phyloP scores from a whole-genome alignment of 2,329 filamentous ascomycete genomes.

The Colletotrichum ledebouriae region DNA sequence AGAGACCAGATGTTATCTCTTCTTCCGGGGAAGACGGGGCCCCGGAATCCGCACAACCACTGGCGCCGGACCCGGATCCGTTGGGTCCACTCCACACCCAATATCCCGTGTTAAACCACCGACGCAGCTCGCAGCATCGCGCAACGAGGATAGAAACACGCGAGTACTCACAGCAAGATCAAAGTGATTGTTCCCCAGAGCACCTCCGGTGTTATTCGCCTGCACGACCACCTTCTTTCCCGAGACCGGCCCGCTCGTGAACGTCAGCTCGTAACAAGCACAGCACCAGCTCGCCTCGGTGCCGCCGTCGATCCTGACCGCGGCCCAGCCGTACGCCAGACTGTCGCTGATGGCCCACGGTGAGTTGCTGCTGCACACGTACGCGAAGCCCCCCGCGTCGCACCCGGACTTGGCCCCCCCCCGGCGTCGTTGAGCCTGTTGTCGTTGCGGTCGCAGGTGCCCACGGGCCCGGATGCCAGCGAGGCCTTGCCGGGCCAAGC shows the following conservation, averaged over 20 bases:
- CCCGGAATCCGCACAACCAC: not conserved
- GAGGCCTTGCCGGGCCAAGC: slow-evolving; percentile 63
- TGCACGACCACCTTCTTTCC: slow-evolving; percentile 73
- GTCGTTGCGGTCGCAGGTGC: slow-evolving; percentile 63
- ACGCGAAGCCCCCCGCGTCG: slow-evolving; percentile 62
- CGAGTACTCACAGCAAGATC: slow-evolving; percentile 59
- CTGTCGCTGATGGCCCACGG: slow-evolving; percentile 65
- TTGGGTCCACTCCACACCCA: not conserved
- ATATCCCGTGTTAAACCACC: too few relatives aligned
- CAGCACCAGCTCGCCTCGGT: slow-evolving; percentile 64
- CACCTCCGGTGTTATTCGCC: slow-evolving; percentile 70
- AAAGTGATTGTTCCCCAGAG: slow-evolving; percentile 68
- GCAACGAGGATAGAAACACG: too few relatives aligned
- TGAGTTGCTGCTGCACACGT: slow-evolving; percentile 65
- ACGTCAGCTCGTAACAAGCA: slow-evolving; percentile 71
- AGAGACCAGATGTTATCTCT: too few relatives aligned
- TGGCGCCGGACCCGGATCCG: not conserved
- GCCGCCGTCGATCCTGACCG: slow-evolving; percentile 60
- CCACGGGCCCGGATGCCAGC: slow-evolving; percentile 56
- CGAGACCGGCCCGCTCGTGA: slow-evolving; percentile 65
- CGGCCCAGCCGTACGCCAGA: slow-evolving; percentile 67
- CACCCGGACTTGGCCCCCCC: slow-evolving; percentile 50
- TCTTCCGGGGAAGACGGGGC: too few relatives aligned
- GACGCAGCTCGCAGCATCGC: too few relatives aligned
- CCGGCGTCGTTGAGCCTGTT: slow-evolving; percentile 59